phyloP scores from a whole-genome alignment of 352 stramenopile genomes.

The Phytophthora lateralis region DNA sequence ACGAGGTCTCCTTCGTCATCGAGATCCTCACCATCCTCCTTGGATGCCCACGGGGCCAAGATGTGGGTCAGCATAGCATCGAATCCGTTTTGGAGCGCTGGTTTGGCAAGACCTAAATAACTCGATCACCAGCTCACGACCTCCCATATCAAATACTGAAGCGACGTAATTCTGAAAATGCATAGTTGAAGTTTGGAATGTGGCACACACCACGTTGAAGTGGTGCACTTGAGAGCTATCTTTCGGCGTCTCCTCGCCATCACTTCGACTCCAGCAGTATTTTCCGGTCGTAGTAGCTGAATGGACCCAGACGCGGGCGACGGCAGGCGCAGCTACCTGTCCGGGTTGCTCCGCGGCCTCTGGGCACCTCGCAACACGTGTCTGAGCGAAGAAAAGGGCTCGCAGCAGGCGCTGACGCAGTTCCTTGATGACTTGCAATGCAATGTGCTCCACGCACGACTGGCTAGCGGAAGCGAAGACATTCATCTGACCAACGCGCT shows the following conservation, averaged over 20 bases:
- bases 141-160: conserved; percentile 24
- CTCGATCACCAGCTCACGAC: neutral
- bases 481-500: conserved; percentile 27
- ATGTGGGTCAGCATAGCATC: neutral
- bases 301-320: conserved; percentile 49
- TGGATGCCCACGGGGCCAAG: neutral
- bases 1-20: conserved; percentile 20
- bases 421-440: conserved; percentile 82
- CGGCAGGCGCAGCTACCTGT: conserved; percentile 63
- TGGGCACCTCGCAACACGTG: conserved; percentile 54
- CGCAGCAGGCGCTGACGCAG: conserved; percentile 51
- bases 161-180: conserved; percentile 15
- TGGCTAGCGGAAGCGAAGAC: conserved; percentile 31
- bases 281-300: neutral
- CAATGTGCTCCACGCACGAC: conserved; percentile 58
- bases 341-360: conserved; percentile 62
- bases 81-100: neutral
- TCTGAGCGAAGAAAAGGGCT: conserved; percentile 44
- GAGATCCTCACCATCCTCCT: neutral
- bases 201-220: conserved; percentile 11
- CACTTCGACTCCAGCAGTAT: neutral
- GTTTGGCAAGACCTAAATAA: conserved; percentile 14
- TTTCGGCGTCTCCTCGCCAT: conserved; percentile 6
- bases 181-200: conserved; percentile 20
- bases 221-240: conserved; percentile 16